phyloP scores from a whole-genome alignment of 1,284 basidiomycete genomes.

The Xanthoconium separans region DNA sequence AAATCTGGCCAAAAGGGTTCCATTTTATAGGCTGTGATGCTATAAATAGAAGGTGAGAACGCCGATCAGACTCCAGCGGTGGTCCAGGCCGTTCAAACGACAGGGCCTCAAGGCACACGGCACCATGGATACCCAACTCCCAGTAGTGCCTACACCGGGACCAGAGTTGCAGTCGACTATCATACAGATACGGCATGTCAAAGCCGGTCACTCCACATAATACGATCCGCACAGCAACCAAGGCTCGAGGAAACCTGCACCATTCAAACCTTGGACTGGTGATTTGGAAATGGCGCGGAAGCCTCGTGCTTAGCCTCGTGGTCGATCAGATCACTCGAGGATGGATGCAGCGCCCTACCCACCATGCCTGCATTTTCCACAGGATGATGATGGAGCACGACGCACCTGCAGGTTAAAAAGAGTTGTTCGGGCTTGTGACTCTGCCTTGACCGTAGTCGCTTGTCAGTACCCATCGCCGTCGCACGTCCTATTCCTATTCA shows the following conservation, averaged over 20 bases:
- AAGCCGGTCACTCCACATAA: background rate
- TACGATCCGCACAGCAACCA: background rate
- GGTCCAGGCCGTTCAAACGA: background rate
- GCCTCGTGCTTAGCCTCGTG: conserved; percentile 18
- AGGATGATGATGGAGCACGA: background rate
- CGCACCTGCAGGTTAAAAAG: conserved; percentile 6
- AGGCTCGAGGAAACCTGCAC: background rate
- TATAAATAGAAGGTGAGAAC: conserved; percentile 1
- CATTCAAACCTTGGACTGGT: background rate
- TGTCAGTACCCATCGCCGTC: background rate
- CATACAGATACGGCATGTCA: background rate
- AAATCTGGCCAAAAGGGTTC: conserved; percentile 1
- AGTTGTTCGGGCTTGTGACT: background rate
- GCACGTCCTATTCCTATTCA: conserved; percentile 2
- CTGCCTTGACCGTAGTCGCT: background rate
- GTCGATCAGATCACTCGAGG: conserved; percentile 4
- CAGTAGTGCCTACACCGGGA: background rate
- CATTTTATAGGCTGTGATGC: conserved; percentile 1
- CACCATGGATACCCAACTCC: background rate
- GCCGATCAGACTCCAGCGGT: conserved; percentile 9
- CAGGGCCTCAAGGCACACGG: background rate
- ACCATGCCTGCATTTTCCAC: background rate
- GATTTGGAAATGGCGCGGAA: background rate
- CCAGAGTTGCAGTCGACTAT: background rate
- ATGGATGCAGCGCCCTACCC: conserved; percentile 3